Evolutionary conservation across 257 asterid genomes (phyloP).

Genomic region (Solanum chmielewskii): DNA sequence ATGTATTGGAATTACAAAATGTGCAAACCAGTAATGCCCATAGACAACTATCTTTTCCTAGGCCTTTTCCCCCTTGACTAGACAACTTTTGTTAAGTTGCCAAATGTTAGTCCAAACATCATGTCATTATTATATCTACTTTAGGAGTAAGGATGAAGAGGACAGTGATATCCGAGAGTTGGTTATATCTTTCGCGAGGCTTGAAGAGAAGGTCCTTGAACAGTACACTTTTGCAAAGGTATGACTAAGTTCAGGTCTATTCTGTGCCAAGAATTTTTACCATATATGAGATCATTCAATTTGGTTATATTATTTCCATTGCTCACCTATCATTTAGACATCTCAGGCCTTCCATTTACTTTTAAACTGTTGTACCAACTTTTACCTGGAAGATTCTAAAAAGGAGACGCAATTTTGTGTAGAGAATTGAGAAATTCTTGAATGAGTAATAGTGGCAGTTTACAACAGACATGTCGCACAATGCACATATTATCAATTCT

Average conservation of each 20-base stretch:
- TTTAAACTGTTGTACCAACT: not conserved
- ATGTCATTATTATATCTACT: constrained; percentile 1
- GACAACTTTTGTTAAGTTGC: not conserved
- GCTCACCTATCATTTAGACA: not conserved
- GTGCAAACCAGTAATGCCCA: not conserved
- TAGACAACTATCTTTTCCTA: not conserved
- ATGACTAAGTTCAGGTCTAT: not conserved
- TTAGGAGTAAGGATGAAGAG: constrained; percentile 64
- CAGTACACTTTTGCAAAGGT: constrained; percentile 95
- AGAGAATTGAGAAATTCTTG: not conserved
- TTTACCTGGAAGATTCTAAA: not conserved
- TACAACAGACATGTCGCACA: not conserved
- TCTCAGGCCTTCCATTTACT: not conserved
- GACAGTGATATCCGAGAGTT: constrained; percentile 76
- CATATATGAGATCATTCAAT: not conserved
- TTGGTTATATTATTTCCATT: not conserved
- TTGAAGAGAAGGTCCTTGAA: constrained; percentile 90
- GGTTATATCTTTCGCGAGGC: constrained; percentile 57
- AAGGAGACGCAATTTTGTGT: not conserved
- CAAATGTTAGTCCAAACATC: constrained; percentile 5
- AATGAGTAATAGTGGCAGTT: not conserved
- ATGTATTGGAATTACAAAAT: not conserved
- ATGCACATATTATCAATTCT: not conserved
- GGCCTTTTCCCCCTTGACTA: not conserved
- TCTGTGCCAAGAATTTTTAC: not conserved